A percentile compares a stretch with the other conserved stretches of the same genome.
phyloP scores from a whole-genome alignment of 2,329 filamentous ascomycete genomes.

The Byssoonygena ceratinophila region DNA sequence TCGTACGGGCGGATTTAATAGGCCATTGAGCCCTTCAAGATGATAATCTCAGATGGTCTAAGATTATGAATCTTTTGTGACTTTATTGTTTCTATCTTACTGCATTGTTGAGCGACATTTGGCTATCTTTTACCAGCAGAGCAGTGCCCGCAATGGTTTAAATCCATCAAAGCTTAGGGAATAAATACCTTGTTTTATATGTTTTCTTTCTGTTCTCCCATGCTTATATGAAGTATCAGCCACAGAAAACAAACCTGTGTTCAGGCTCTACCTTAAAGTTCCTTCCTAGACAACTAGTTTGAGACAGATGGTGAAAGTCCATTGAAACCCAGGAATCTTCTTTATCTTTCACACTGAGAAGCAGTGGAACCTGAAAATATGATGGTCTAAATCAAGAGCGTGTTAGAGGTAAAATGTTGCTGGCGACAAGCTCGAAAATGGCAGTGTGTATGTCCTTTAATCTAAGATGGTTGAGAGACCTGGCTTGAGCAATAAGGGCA shows the following conservation, averaged over 20 bases:
- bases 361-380: no score
- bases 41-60: conserved; percentile 16
- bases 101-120: conserved; percentile 3
- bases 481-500: no score
- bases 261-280: no score
- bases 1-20: conserved; percentile 41
- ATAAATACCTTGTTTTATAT: neutral
- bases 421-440: no score
- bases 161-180: neutral
- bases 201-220: neutral
- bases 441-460: no score
- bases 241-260: neutral
- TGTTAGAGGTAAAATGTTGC: no score
- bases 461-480: no score
- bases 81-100: neutral
- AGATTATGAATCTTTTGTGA: neutral
- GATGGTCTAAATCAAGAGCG: no score
- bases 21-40: conserved; percentile 39
- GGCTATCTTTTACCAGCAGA: neutral
- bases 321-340: no score
- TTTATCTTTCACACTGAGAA: no score
- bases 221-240: neutral
- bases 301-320: no score
- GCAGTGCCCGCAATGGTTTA: neutral
- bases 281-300: no score